phyloP scores from a whole-genome alignment of 2,329 filamentous ascomycete genomes.

The Apiospora sp. region DNA sequence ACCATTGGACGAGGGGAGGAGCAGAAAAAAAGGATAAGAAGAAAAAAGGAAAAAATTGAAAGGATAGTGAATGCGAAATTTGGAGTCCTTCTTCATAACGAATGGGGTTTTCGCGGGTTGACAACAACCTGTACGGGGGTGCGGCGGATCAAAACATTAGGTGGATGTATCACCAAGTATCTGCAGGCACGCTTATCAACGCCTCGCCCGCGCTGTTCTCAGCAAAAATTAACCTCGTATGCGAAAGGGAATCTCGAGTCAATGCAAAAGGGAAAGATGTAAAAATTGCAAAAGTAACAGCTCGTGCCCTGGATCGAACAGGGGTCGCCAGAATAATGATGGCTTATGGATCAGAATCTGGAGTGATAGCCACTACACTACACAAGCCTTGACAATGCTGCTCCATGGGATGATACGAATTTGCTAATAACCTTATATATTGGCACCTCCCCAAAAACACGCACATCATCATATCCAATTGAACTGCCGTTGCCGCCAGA shows the following conservation, averaged over 20 bases:
- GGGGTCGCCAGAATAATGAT: constrained; percentile 11
- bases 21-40: not conserved
- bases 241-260: not conserved
- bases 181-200: too few species aligned
- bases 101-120: too few species aligned
- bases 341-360: constrained; percentile 14
- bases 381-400: not conserved
- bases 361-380: constrained; percentile 21
- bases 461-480: not conserved
- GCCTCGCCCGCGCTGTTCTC: too few species aligned
- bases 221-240: too few species aligned
- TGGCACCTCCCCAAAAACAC: too few species aligned
- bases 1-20: not conserved
- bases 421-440: not conserved
- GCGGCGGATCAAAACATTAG: too few species aligned
- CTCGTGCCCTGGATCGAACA: constrained; percentile 20
- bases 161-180: too few species aligned
- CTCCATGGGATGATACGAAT: too few species aligned
- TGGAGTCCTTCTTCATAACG: too few species aligned
- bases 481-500: too few species aligned
- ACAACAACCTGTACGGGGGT: too few species aligned
- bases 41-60: not conserved
- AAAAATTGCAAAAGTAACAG: not conserved
- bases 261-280: not conserved
- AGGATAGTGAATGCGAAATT: too few species aligned